These are phyloP conservation scores for Trichophyton schoenleinii DNA, from an alignment of 2,329 filamentous ascomycete species.

Conservation along the genomic window DNA sequence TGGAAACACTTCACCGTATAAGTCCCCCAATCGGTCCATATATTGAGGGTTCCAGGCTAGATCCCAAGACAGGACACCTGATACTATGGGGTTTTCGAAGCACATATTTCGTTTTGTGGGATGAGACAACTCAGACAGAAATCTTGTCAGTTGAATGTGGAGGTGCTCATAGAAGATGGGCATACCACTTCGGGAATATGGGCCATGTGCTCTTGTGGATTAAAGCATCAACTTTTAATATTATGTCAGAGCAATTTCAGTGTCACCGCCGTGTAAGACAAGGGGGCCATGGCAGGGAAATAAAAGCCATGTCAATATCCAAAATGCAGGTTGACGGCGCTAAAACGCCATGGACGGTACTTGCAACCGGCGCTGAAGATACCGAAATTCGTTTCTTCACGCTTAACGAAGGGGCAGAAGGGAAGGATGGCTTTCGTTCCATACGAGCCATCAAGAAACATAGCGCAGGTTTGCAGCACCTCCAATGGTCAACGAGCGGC, in stretches of 20 bases:
- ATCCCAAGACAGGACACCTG: conserved; percentile 40
- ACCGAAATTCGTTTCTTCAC: conserved; percentile 60
- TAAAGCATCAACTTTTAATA: conserved; percentile 47
- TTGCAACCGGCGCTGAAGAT: conserved; percentile 60
- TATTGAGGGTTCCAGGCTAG: conserved; percentile 60
- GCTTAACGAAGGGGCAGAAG: conserved; percentile 12
- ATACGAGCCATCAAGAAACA: conserved; percentile 61
- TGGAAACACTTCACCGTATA: conserved; percentile 53
- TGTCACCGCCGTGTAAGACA: conserved; percentile 43
- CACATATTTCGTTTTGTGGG: conserved; percentile 69
- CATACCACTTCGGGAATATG: conserved; percentile 31
- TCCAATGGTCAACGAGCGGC: conserved; percentile 58
- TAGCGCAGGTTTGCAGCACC: conserved; percentile 67
- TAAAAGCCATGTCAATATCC: conserved; percentile 50
- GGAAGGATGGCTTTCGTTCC: conserved; percentile 33
- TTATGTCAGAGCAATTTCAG: conserved; percentile 28
- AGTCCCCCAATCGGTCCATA: conserved; percentile 60
- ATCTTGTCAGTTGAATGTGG: conserved; percentile 66
- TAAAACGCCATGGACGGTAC: conserved; percentile 24
- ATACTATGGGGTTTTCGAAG: conserved; percentile 70
- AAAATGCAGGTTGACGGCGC: background rate
- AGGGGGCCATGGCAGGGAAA: conserved; percentile 78
- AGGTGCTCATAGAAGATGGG: conserved; percentile 69
- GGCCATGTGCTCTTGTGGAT: conserved; percentile 58
- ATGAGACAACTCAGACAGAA: conserved; percentile 58